Conservation (phyloP, 2,329 filamentous ascomycete species). For the Arthrobotrys sphaeroides region DNA sequence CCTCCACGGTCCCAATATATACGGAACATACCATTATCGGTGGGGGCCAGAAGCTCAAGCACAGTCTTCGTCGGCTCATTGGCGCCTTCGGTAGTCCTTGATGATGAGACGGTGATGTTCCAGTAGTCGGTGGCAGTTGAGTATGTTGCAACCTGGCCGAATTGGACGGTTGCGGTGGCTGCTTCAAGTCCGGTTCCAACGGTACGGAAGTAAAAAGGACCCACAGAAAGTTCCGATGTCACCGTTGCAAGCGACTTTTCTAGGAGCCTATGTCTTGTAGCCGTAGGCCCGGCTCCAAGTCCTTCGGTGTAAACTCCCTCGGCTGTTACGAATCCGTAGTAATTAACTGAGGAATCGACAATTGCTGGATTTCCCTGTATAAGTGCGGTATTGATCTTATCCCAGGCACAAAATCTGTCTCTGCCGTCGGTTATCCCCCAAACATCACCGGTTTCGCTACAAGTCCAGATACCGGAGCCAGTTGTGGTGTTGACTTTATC, state of each 20-base stretch:
- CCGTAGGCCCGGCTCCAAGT: neutral
- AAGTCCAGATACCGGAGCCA: neutral
- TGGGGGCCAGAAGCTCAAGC: neutral
- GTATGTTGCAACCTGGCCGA: neutral
- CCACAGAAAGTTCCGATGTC: neutral
- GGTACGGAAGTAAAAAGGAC: neutral
- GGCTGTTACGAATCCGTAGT: neutral
- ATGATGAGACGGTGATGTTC: neutral
- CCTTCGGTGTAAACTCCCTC: neutral
- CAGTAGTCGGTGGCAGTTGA: neutral
- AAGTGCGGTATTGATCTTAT: neutral
- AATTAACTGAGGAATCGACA: neutral
- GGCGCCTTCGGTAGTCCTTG: neutral
- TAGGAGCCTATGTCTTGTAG: neutral
- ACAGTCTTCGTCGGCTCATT: neutral
- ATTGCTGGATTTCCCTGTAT: neutral
- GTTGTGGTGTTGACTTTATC: neutral
- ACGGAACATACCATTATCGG: neutral
- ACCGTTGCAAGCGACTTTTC: neutral
- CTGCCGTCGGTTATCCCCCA: neutral
- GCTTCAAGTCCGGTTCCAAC: neutral
- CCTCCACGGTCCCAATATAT: neutral
- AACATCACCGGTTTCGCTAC: neutral
- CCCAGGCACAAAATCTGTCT: neutral
- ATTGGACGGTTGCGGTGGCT: neutral